Evolutionary conservation across 371 early-diverging fungal genomes (phyloP), one percentile per base, ranked within the genome.

Genomic region (Astathelohania contejeani): DNA sequence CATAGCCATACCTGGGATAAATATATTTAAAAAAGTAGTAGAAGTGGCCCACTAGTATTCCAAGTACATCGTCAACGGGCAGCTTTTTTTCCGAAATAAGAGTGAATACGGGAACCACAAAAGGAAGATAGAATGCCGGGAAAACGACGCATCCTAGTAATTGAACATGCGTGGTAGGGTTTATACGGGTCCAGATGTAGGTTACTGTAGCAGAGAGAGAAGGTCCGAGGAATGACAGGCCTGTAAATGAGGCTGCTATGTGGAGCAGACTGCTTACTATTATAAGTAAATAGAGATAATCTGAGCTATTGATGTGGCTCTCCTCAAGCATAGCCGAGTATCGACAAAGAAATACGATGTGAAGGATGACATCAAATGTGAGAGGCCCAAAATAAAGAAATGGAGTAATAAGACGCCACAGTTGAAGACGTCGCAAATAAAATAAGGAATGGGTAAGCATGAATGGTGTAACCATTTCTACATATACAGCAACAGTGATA

Each of bases 151-250:
- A 60, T 3, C 73, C 71, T 44, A 72, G 53, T 40, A 70, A 61
- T 57, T 72, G 73, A 3, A 75, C 71, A 0, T 69, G 38, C 24
- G 69, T 60, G 7, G 53, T 19, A 14, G 73, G 72, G 49, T 75
- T 75, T 37, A 53, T 70, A 40, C 68, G 66, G 25, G 72, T 72
- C 75, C 75, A 75, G 19, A 75, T 52, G 50, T 71, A 75, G 16
- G 72, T 75, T 24, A 75, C 63, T 3, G 66, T 64, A 38, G 66
- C 50, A 1, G 72, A 70, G 35, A 75, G 58, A 0, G 60, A n/a
- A 29, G 62, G 55, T 7, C 68, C 72, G 1, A 75, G 51, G 18
- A 52, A 51, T 1, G 60, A 19, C 39, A 70, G 54, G 14, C 56
- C 56, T 16, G 56, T 53, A 19, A 65, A 26, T 25, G 32, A 59